These are phyloP conservation scores for Citrus cavaleriei DNA, from an alignment of 345 rosid species.

Conservation along the genomic window DNA sequence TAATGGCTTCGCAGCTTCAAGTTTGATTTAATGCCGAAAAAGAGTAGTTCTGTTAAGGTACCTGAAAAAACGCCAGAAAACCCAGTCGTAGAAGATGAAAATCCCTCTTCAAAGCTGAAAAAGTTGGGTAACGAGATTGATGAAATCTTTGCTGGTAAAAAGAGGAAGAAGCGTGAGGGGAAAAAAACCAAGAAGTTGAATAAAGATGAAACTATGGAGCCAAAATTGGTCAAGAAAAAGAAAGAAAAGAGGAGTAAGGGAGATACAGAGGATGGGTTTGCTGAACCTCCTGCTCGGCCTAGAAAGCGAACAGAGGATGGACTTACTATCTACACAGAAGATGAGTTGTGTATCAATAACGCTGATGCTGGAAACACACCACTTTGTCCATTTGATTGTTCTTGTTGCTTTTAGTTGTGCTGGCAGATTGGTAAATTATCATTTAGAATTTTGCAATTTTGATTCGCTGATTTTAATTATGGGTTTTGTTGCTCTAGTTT, in stretches of 20 bases:
- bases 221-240: conserved; percentile 14
- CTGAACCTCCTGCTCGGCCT: conserved; percentile 17
- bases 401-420: neutral
- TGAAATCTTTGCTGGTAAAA: conserved; percentile 9
- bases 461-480: neutral
- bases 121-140: conserved; percentile 2
- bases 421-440: neutral
- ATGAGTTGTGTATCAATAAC: conserved; percentile 60
- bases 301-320: conserved; percentile 60
- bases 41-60: conserved; percentile 23
- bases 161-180: conserved; percentile 4
- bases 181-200: neutral
- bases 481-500: neutral
- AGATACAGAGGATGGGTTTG: conserved; percentile 4
- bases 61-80: conserved; percentile 7
- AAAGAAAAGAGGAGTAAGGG: conserved; percentile 32
- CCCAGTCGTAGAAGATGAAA: neutral
- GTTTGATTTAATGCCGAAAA: conserved; percentile 25
- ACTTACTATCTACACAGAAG: conserved; percentile 50
- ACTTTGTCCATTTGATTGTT: conserved; percentile 76
- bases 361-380: conserved; percentile 53
- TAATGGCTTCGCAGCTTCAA: conserved; percentile 8
- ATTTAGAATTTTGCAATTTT: neutral
- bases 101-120: neutral
- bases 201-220: neutral